phyloP scores from a whole-genome alignment of 306 rosid genomes.

The Prosopis cineraria region DNA sequence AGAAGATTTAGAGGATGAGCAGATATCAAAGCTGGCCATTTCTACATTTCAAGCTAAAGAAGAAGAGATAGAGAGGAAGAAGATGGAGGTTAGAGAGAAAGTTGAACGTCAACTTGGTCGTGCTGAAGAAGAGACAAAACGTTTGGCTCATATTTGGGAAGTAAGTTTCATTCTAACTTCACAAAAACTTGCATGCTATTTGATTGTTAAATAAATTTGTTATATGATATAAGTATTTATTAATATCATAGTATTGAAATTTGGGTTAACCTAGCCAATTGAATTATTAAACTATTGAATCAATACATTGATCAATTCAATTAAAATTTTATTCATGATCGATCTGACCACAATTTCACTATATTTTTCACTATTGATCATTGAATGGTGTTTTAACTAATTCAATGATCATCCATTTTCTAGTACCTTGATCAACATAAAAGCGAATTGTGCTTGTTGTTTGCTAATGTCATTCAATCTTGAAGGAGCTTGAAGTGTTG shows the following conservation, averaged over 20 bases:
- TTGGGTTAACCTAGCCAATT: no score
- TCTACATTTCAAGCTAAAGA: constrained; percentile 74
- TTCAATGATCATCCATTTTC: no score
- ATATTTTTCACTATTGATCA: no score
- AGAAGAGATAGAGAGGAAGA: constrained; percentile 91
- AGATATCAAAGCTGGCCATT: constrained; percentile 58
- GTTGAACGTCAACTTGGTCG: constrained; percentile 82
- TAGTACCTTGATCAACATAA: no score
- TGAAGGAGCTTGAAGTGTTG: constrained; percentile 80
- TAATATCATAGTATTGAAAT: no score
- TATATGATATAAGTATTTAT: no score
- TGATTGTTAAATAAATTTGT: background rate
- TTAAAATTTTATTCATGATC: no score
- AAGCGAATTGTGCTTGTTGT: no score
- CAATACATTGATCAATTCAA: no score
- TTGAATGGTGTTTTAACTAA: no score
- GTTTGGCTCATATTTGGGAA: constrained; percentile 86
- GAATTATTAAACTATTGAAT: no score
- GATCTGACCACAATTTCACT: no score
- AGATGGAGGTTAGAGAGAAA: constrained; percentile 80
- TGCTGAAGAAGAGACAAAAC: constrained; percentile 85
- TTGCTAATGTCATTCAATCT: constrained; percentile 7
- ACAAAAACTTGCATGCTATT: background rate
- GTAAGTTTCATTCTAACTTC: constrained; percentile 44
- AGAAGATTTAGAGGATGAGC: constrained; percentile 66